phyloP scores from a whole-genome alignment of 306 rosid genomes.

The Quercus parvula region DNA sequence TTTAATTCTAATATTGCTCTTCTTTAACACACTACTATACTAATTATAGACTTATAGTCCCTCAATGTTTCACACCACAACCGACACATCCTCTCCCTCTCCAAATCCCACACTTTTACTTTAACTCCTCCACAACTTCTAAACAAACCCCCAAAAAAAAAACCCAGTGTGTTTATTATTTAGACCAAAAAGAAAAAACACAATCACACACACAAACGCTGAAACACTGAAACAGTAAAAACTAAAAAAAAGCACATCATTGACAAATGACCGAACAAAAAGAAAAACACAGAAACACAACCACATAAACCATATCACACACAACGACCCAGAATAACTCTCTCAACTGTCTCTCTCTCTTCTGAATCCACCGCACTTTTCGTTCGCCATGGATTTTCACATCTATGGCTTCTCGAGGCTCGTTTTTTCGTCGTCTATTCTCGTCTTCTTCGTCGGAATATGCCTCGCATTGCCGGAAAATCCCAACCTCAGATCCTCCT shows the following conservation, averaged over 20 bases:
- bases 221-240: neutral
- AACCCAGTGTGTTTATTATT: too few relatives aligned
- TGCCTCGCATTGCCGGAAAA: conserved; percentile 33
- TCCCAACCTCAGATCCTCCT: conserved; percentile 14
- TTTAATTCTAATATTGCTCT: too few relatives aligned
- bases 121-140: too few relatives aligned
- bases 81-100: too few relatives aligned
- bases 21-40: too few relatives aligned
- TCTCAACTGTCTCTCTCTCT: neutral
- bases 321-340: neutral
- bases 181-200: too few relatives aligned
- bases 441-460: conserved; percentile 4
- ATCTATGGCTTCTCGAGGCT: conserved; percentile 31
- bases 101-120: too few relatives aligned
- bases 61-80: too few relatives aligned
- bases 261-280: neutral
- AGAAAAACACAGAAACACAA: neutral
- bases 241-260: neutral
- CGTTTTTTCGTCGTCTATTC: conserved; percentile 1
- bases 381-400: conserved; percentile 54
- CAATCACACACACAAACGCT: too few relatives aligned
- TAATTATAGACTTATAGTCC: too few relatives aligned
- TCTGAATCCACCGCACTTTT: conserved; percentile 38
- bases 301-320: neutral
- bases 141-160: too few relatives aligned